phyloP scores from a whole-genome alignment of 2,329 filamentous ascomycete genomes.

The Chaetomiaceae sp. region DNA sequence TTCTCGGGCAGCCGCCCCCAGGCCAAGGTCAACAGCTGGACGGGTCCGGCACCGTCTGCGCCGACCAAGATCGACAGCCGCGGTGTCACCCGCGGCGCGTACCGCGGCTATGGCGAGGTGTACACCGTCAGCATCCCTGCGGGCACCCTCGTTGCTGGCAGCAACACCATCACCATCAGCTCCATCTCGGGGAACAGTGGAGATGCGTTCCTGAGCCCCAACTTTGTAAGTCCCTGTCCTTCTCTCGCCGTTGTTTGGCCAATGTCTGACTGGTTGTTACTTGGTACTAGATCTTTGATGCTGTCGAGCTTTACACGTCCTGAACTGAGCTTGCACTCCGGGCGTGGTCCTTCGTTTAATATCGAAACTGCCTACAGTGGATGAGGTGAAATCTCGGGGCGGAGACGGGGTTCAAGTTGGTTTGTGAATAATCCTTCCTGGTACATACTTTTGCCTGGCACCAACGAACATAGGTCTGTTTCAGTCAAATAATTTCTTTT shows the following conservation, averaged over 20 bases:
- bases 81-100: slow-evolving; percentile 62
- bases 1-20: slow-evolving; percentile 57
- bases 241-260: not conserved
- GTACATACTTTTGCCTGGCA: no score
- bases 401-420: no score
- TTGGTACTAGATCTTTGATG: slow-evolving; percentile 24
- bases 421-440: no score
- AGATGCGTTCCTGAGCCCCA: slow-evolving; percentile 52
- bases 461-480: no score
- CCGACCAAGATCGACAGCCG: slow-evolving; percentile 61
- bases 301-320: slow-evolving; percentile 33
- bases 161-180: slow-evolving; percentile 59
- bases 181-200: slow-evolving; percentile 57
- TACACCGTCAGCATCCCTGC: slow-evolving; percentile 59
- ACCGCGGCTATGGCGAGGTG: slow-evolving; percentile 59
- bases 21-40: slow-evolving; percentile 53
- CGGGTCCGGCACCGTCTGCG: slow-evolving; percentile 44
- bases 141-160: slow-evolving; percentile 54
- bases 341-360: no score
- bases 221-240: slow-evolving; percentile 38
- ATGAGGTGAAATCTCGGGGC: no score
- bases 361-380: no score
- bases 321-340: not conserved
- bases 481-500: no score
- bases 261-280: not conserved